These are phyloP conservation scores for Fraxinus velutina DNA, from an alignment of 305 asterid species.

Conservation along the genomic window DNA sequence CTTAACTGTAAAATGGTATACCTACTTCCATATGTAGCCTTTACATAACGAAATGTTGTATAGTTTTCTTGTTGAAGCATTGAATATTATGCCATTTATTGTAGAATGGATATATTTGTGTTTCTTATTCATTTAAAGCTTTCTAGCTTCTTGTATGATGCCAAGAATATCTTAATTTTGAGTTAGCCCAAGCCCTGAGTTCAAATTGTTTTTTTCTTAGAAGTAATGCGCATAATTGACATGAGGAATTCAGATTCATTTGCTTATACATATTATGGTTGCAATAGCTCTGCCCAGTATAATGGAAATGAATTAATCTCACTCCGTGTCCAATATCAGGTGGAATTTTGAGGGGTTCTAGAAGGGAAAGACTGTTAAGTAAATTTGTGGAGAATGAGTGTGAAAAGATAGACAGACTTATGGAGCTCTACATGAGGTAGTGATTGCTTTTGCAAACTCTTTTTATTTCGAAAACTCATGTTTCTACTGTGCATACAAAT, in stretches of 20 bases:
- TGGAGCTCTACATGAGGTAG: conserved; percentile 90
- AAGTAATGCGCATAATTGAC: not conserved
- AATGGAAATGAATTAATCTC: conserved; percentile 18
- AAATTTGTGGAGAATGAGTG: conserved; percentile 94
- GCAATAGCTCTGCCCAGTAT: conserved; percentile 15
- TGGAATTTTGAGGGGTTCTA: conserved; percentile 91
- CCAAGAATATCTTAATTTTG: not conserved
- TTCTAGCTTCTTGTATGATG: not conserved
- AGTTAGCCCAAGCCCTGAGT: conserved; percentile 2
- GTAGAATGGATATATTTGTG: not conserved
- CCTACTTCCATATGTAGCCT: not conserved
- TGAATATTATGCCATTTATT: conserved; percentile 1
- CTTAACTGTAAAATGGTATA: not conserved
- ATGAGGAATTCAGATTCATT: not conserved
- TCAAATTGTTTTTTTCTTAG: not conserved
- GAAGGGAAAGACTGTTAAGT: conserved; percentile 85
- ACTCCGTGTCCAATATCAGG: conserved; percentile 40
- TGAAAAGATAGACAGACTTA: conserved; percentile 92
- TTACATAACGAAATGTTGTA: not conserved
- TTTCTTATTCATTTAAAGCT: not conserved
- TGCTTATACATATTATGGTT: not conserved
- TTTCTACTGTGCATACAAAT: too few species aligned
- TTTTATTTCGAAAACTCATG: too few species aligned
- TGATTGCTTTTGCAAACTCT: conserved; percentile 12
- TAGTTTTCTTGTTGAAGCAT: not conserved